Percentiles rank a stretch among this genome's conserved stretches.
phyloP scores from a whole-genome alignment of 179 eudicot genomes.

The Gypsophila paniculata region DNA sequence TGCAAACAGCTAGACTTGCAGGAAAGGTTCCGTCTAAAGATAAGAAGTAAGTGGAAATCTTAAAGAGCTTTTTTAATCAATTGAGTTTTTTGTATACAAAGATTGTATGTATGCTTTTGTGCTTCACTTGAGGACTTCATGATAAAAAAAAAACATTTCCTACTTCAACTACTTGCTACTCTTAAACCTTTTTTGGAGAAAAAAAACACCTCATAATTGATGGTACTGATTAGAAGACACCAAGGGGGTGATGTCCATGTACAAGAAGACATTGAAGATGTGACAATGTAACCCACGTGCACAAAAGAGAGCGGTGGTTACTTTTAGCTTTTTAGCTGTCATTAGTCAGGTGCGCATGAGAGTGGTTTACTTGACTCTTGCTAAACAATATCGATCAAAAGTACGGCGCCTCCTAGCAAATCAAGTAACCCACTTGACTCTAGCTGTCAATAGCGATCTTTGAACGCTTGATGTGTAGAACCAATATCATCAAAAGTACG shows the following conservation, averaged over 20 bases:
- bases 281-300: neutral
- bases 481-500: slow-evolving; percentile 3
- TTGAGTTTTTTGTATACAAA: slow-evolving; percentile 8
- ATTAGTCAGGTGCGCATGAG: neutral
- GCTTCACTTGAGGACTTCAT: slow-evolving; percentile 5
- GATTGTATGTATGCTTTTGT: slow-evolving; percentile 19
- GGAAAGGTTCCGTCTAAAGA: slow-evolving; percentile 77
- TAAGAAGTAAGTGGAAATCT: slow-evolving; percentile 56
- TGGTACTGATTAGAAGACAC: neutral
- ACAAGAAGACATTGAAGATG: neutral
- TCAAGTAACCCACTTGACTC: neutral
- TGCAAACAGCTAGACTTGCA: slow-evolving; percentile 93
- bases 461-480: neutral
- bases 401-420: neutral
- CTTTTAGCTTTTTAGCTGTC: neutral
- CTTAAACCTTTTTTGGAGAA: neutral
- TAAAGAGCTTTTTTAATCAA: neutral
- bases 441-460: neutral
- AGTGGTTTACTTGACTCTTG: slow-evolving; percentile 1
- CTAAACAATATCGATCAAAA: neutral
- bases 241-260: slow-evolving; percentile 4
- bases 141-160: neutral
- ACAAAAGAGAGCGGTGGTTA: neutral
- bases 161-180: neutral
- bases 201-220: neutral